These are phyloP conservation scores for Colletotrichum euphorbiae DNA, from an alignment of 2,329 filamentous ascomycete species.

Conservation along the genomic window DNA sequence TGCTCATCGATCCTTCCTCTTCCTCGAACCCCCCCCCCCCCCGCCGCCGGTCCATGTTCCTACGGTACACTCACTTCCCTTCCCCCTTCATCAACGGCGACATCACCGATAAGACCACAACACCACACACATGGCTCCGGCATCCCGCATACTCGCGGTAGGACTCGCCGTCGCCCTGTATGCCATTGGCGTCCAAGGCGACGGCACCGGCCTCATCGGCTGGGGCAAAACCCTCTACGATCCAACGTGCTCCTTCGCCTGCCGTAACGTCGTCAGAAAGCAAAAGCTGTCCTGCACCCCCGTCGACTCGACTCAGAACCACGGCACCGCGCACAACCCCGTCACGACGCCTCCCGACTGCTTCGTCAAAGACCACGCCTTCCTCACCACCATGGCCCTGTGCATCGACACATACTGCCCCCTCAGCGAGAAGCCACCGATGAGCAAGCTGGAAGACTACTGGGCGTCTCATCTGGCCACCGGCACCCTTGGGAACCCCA, in stretches of 20 bases:
- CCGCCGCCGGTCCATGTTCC: neutral
- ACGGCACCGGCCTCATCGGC: conserved; percentile 37
- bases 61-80: neutral
- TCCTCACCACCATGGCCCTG: conserved; percentile 43
- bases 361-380: conserved; percentile 44
- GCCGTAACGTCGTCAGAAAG: conserved; percentile 42
- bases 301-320: conserved; percentile 10
- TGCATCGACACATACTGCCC: conserved; percentile 45
- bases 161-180: neutral
- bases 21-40: too few relatives aligned
- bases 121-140: neutral
- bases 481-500: conserved; percentile 27
- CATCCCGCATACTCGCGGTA: neutral
- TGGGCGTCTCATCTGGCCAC: conserved; percentile 25
- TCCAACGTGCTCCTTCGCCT: conserved; percentile 47
- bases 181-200: neutral
- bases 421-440: neutral
- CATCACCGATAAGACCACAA: neutral
- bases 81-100: neutral
- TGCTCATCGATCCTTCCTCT: too few relatives aligned
- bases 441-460: conserved; percentile 15
- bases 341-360: conserved; percentile 43
- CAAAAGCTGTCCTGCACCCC: conserved; percentile 43
- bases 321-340: conserved; percentile 27
- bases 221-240: conserved; percentile 35